Evolutionary conservation across 2,329 filamentous ascomycete species (phyloP), one percentile per base, ranked within the genome.

Genomic region (Hyphodiscus sp.): DNA sequence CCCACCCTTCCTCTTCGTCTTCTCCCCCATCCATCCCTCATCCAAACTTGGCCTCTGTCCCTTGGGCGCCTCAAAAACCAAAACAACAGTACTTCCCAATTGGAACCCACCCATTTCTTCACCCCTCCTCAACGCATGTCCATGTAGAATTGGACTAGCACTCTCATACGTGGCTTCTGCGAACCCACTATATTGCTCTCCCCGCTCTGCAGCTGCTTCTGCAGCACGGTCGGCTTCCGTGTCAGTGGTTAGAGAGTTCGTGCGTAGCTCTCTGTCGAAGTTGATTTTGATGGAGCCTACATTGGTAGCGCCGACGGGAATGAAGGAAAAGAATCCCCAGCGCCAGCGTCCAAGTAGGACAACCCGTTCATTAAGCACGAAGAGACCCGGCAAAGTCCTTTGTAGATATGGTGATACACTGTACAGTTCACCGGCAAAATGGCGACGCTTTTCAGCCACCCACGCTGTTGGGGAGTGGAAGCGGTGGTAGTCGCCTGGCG

Each of bases 21-120:
- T 76, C 30, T 74, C 74, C 8, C 71, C 73, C 53, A 76, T 76
- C 69, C 80, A 83, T 1, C 83, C 80, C 51, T 82, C 78, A 61
- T 86, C 82, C 43, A 83, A 74, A 59, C 73, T 79, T 49, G 76
- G 76, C 45, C 76, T 68, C 26, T 71, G 65, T 15, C 81, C 81
- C 62, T 85, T 82, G 0, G 94, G 94, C 13, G 94, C 94, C 73
- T 99, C 95, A 67, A 99, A 99, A 0, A 99, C 91, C 50, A 99
- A 76, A 41, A 99, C 94, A 61, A 99, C 85, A 1, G 92, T 96
- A 69, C 90, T 96, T 19, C 94, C 94, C 2, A 99, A 78, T 74
- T 95, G 90, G 73, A 99, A 99, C 0, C 94, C 95, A 51, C 94
- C 94, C 91, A 99, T 97, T 71, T 99, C 94, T 68, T 97, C 92